These are phyloP conservation scores for Corylus americana DNA, from an alignment of 306 rosid species.

Conservation along the genomic window DNA sequence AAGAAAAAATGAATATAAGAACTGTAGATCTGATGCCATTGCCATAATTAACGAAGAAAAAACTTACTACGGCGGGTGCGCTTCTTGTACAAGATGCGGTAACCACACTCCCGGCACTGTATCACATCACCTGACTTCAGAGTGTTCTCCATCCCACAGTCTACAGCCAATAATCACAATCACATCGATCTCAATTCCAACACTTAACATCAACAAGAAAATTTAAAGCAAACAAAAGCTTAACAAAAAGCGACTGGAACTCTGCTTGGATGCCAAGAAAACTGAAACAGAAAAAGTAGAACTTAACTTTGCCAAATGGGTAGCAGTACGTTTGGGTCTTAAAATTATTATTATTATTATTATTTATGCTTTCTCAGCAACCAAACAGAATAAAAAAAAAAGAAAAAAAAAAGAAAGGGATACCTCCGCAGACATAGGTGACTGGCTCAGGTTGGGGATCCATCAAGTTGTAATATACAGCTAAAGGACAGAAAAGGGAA, in stretches of 20 bases:
- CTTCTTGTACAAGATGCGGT: conserved; percentile 93
- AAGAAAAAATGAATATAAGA: neutral
- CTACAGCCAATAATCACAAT: conserved; percentile 33
- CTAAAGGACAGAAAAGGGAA: too few relatives aligned
- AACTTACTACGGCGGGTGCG: conserved; percentile 93
- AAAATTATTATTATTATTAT: neutral
- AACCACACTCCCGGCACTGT: conserved; percentile 96
- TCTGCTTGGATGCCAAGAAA: neutral
- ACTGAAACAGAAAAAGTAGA: neutral
- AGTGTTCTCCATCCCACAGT: conserved; percentile 89
- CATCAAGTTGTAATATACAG: conserved; percentile 26
- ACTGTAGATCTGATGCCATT: neutral
- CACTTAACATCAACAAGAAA: neutral
- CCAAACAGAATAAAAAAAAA: neutral
- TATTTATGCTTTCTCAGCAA: neutral
- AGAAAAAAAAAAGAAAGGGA: neutral
- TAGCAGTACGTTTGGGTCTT: neutral
- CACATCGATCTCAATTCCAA: neutral
- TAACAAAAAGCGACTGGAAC: neutral
- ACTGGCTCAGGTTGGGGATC: conserved; percentile 79
- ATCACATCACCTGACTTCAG: conserved; percentile 88
- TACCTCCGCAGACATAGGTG: conserved; percentile 71
- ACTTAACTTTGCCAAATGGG: neutral
- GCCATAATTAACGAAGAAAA: neutral
- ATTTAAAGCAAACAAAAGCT: neutral